Evolutionary conservation across 495 filamentous ascomycete genomes (phyloP).

Genomic region (Pseudomonodictys pantanalensis): DNA sequence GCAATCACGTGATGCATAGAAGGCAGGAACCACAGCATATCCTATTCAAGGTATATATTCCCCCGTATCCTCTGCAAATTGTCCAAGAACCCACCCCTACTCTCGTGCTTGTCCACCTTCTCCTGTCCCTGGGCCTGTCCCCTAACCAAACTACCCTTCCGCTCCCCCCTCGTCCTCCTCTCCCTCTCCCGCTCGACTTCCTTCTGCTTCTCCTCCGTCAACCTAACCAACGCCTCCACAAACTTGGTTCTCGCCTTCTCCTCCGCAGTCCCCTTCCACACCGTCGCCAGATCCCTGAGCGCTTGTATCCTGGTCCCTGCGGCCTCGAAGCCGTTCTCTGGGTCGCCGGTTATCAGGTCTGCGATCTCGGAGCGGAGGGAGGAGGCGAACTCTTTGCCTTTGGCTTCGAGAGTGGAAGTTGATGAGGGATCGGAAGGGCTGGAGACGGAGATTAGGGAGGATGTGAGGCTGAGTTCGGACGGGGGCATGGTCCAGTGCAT

Average conservation of each 20-base stretch:
- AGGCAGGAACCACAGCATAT: no score
- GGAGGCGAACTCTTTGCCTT: conserved; percentile 70
- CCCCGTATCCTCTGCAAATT: conserved; percentile 30
- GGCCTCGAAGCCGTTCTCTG: conserved; percentile 54
- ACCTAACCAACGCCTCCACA: conserved; percentile 69
- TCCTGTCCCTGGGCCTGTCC: not conserved
- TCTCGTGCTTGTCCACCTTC: conserved; percentile 1
- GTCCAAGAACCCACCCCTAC: conserved; percentile 23
- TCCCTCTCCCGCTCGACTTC: conserved; percentile 12
- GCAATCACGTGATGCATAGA: not conserved
- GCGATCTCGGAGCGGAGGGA: conserved; percentile 69
- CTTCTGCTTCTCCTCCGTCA: conserved; percentile 48
- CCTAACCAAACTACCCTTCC: conserved; percentile 13
- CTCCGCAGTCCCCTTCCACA: conserved; percentile 95
- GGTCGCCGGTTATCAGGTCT: conserved; percentile 57
- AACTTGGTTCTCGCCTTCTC: conserved; percentile 79
- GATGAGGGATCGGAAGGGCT: conserved; percentile 63
- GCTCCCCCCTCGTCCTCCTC: conserved; percentile 15
- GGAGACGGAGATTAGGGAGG: conserved; percentile 78
- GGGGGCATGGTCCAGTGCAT: conserved; percentile 91
- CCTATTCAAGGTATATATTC: conserved; percentile 3
- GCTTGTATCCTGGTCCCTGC: conserved; percentile 69
- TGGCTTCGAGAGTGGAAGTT: conserved; percentile 68
- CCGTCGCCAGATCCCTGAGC: conserved; percentile 63
- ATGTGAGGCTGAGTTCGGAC: conserved; percentile 57